These are phyloP conservation scores for Jaminaea rosea DNA, from an alignment of 1,284 basidiomycete genomes.

Conservation along the genomic window DNA sequence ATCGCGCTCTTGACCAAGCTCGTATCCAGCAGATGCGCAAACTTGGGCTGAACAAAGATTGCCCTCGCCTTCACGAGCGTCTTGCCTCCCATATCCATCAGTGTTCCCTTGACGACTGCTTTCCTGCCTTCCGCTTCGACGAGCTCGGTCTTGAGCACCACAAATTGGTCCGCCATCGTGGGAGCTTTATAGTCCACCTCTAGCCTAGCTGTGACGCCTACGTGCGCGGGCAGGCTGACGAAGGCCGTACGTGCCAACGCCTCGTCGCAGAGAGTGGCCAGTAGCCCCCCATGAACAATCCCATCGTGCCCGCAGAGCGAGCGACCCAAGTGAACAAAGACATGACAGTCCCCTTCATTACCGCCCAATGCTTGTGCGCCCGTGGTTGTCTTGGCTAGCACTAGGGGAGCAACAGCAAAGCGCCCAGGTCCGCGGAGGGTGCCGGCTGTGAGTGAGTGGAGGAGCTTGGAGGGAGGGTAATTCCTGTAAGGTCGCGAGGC, in stretches of 20 bases:
- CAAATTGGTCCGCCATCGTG: constrained; percentile 42
- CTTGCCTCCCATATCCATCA: constrained; percentile 72
- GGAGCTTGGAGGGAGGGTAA: constrained; percentile 60
- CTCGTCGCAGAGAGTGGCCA: constrained; percentile 85
- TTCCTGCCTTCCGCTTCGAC: constrained; percentile 66
- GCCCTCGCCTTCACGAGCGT: constrained; percentile 65
- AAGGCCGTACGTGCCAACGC: constrained; percentile 63
- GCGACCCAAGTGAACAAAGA: constrained; percentile 71
- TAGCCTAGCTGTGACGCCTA: constrained; percentile 75
- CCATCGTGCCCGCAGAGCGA: constrained; percentile 83
- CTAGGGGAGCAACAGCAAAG: constrained; percentile 32
- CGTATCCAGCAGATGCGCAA: constrained; percentile 63
- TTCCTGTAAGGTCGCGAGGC: constrained; percentile 61
- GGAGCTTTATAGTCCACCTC: constrained; percentile 47
- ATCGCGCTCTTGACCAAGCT: constrained; percentile 55
- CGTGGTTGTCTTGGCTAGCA: constrained; percentile 33
- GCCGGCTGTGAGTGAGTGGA: constrained; percentile 74
- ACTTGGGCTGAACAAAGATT: constrained; percentile 73
- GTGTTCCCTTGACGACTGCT: constrained; percentile 59
- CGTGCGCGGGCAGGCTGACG: constrained; percentile 62
- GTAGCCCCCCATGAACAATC: constrained; percentile 81
- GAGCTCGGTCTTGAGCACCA: constrained; percentile 62
- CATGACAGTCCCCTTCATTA: constrained; percentile 31
- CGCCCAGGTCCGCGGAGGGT: constrained; percentile 65
- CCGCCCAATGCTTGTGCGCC: constrained; percentile 33